Evolutionary conservation across 1,284 basidiomycete species (phyloP), one percentile per base, ranked within the genome.

Genomic region (Sanghuangporus baumii): DNA sequence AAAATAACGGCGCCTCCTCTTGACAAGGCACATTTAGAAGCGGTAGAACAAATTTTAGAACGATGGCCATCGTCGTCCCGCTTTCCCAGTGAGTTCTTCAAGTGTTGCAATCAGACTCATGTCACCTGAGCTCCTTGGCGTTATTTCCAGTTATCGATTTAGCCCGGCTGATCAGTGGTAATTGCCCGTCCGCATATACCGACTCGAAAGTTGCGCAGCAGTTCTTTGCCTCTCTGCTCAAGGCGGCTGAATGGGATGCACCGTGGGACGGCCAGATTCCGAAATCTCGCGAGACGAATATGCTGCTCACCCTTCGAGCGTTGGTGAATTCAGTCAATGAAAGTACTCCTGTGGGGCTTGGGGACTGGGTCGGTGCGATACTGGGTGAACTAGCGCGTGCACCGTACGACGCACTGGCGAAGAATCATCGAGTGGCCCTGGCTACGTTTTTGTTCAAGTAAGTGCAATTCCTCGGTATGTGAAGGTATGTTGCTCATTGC

Each of bases 401-500:
- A 36, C 78, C 84, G 26, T 84, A 85, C 66, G 71, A 75, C 5
- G 74, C 78, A 9, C 74, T 95, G 66, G 85, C 80, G 56, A 93
- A 91, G 75, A 78, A 80, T 2, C 90, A 88, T 41, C 81, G 89
- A 23, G 81, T 91, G 6, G 89, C 91, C 0, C 72, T 93, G 55
- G 85, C 88, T 6, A 93, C 93, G 0, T 76, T 93, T 23, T 72
- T 90, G 43, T 88, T 94, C 77, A 96, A 96, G 92, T 94, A 68
- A 65, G 83, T 38, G 52, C 11, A 43, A 36, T 41, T 40, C 58
- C n/a, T 51, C 23, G 23, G 23, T 8, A 18, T n/a, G 36, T 38
- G 43, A 18, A 43, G 12, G 40, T 6, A 34, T 59, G 38, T 20
- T 31, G 50, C 64, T 2, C 55, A 12, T 48, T 48, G n/a, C 23